These are phyloP conservation scores for Gomphus sp. DNA, from an alignment of 1,284 basidiomycete genomes.

Conservation along the genomic window DNA sequence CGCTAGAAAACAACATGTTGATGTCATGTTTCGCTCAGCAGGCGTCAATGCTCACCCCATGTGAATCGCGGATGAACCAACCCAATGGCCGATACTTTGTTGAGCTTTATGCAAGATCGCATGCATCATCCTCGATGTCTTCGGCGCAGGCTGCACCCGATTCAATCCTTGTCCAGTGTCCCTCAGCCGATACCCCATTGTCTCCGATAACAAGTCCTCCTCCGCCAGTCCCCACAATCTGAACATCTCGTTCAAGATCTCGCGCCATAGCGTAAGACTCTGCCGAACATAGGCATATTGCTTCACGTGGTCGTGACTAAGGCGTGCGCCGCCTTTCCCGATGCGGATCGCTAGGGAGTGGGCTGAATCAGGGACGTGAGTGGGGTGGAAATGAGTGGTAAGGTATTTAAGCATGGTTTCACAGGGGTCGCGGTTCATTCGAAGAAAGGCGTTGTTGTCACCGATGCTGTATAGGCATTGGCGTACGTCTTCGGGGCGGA, in stretches of 20 bases:
- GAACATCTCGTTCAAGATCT: conserved; percentile 80
- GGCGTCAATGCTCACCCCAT: conserved; percentile 30
- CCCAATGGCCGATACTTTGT: conserved; percentile 67
- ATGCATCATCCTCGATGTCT: conserved; percentile 80
- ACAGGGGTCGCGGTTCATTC: conserved; percentile 75
- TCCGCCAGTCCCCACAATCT: conserved; percentile 73
- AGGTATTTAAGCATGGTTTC: conserved; percentile 69
- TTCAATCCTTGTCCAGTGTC: conserved; percentile 81
- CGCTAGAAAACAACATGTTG: conserved; percentile 20
- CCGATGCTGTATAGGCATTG: conserved; percentile 78
- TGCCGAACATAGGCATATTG: conserved; percentile 77
- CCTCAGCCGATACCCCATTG: conserved; percentile 60
- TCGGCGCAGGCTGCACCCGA: conserved; percentile 73
- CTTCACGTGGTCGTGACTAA: conserved; percentile 74
- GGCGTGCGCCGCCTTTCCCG: conserved; percentile 64
- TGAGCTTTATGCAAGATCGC: conserved; percentile 72
- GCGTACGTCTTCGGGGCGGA: conserved; percentile 53
- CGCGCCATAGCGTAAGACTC: conserved; percentile 74
- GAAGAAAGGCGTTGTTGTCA: conserved; percentile 76
- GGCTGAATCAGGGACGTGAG: conserved; percentile 50
- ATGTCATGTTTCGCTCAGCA: too few species aligned
- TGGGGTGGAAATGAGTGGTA: conserved; percentile 67
- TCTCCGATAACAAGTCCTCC: conserved; percentile 67
- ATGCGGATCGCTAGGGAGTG: conserved; percentile 65
- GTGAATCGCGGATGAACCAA: conserved; percentile 51